Conservation (phyloP, 176 grass and related monocot species). For the Musa acuminata region DNA sequence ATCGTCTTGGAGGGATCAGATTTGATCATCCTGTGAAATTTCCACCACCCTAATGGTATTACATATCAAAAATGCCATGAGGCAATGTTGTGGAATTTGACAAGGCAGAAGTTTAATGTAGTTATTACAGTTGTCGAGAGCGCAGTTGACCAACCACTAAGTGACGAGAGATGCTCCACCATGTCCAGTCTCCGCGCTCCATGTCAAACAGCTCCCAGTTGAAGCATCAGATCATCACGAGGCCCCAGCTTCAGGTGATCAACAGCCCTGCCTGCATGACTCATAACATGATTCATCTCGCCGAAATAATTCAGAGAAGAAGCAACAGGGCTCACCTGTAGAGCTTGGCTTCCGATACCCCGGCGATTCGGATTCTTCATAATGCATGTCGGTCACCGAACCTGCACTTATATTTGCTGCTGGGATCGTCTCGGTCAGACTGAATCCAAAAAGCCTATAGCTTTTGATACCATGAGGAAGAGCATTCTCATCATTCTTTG, state of each 20-base stretch:
- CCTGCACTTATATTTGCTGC: constrained; percentile 20
- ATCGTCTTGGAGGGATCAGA: too few species aligned
- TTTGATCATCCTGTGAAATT: background rate
- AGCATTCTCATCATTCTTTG: background rate
- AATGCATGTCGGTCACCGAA: background rate
- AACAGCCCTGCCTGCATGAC: background rate
- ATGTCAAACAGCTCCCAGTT: background rate
- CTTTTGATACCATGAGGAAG: constrained; percentile 19
- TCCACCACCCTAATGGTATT: background rate
- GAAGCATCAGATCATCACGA: background rate
- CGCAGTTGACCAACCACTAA: background rate
- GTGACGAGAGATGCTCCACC: background rate
- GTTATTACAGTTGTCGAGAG: background rate
- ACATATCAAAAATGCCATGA: background rate
- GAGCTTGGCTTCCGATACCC: too few species aligned
- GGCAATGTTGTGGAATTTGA: background rate
- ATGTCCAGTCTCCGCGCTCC: background rate
- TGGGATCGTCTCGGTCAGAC: constrained; percentile 34
- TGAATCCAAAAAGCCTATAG: constrained; percentile 66
- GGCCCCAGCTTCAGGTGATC: background rate
- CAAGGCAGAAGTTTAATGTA: background rate
- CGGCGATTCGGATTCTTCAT: background rate
- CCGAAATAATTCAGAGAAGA: too few species aligned
- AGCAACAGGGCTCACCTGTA: too few species aligned
- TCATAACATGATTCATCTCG: too few species aligned